Base-by-base conservation (phyloP, 441 rosid genomes). In the Daphne laureola region DNA sequence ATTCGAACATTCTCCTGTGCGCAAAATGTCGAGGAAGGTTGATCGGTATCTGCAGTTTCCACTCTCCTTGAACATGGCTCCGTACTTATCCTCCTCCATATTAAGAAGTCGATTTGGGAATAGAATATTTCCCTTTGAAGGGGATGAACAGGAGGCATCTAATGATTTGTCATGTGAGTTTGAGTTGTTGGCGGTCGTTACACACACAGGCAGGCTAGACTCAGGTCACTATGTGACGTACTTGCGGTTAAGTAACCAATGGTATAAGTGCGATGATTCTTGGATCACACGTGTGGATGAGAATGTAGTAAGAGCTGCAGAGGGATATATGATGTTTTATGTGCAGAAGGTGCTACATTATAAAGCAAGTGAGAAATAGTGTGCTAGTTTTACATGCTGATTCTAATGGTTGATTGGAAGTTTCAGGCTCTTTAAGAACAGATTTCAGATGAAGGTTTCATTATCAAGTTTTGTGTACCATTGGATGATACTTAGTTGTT, bases 251-350 rank as follows among this genome's bases (percentile, higher is more conserved):
- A 66, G 81, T 57, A 76, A 77, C 62, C 76, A 70, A 60, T 86
- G 94, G 94, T 86, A 83, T 64, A 80, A 67, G 68, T 86, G 94
- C 51, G 94, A 86, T 17, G 94, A 86, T 72, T 81, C 90, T 16
- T 83, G 94, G 94, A 64, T 86, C 65, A 80, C 73, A 26, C 69
- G 52, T 68, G 94, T 86, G 17, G 77, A 83, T 57, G 94, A 86
- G 72, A 79, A 72, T 47, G 67, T 71, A 13, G 94, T 86, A 53
- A 67, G 87, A 68, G 79, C 94, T 66, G 81, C 94, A 16, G 86
- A 86, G 63, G 89, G 90, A 17, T 83, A 86, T 73, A 86, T 86
- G 94, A 77, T 71, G 76, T 86, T 86, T 67, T 86, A 86, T 46
- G 90, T 83, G 47, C 90, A 83, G 74, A 86, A 86, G 78, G 74